phyloP scores from a whole-genome alignment of 331 rosid species.

The Pyracantha coccinea region DNA sequence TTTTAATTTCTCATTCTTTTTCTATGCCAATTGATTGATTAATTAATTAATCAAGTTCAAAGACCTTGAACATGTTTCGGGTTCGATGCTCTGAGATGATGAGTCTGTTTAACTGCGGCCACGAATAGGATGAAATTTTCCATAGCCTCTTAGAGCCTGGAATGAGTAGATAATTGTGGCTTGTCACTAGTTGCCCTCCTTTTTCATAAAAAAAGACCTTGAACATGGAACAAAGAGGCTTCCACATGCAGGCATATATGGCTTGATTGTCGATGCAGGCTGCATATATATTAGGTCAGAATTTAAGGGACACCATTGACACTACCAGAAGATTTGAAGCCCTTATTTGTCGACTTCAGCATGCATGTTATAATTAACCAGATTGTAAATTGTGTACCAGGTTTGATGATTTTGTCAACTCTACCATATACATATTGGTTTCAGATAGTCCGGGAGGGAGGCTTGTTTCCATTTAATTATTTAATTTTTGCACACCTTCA shows the following conservation, averaged over 20 bases:
- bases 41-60: neutral
- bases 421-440: too few species aligned
- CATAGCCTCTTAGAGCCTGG: too few species aligned
- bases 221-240: neutral
- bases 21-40: neutral
- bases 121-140: too few species aligned
- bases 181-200: fast-evolving
- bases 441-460: neutral
- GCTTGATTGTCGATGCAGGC: neutral
- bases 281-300: neutral
- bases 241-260: neutral
- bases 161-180: too few species aligned
- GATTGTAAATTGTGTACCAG: neutral
- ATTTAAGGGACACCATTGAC: neutral
- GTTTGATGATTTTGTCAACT: neutral
- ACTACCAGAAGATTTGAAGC: neutral
- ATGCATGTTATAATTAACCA: neutral
- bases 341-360: neutral
- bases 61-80: too few species aligned
- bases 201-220: neutral
- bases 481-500: neutral
- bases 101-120: too few species aligned
- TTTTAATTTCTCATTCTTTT: neutral
- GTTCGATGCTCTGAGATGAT: too few species aligned
- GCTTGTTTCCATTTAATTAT: neutral